Evolutionary conservation across 495 filamentous ascomycete species (phyloP), one percentile per base, ranked within the genome.

Genomic region (Penicillium nucicola): DNA sequence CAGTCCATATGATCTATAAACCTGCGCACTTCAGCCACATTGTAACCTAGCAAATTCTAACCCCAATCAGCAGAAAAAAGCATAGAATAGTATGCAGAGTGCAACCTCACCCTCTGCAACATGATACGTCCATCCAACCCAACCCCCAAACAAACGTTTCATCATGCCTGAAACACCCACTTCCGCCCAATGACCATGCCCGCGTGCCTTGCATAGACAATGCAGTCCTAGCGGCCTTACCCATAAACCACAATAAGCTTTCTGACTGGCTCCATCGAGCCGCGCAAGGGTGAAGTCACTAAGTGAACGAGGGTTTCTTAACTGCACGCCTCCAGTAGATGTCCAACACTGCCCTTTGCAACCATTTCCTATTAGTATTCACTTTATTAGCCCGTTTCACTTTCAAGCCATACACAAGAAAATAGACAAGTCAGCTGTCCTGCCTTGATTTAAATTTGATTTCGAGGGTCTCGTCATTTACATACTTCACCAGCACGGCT

Each of bases 171-270:
- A 50, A 55, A 40, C 47, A 36, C 28, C 19, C 15, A 43, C 18
- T 40, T 33, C 30, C 36, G 17, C 23, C 50, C 36, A 50, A 44
- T 38, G 19, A 48, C 53, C 34, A 17, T 8, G 4, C 34, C 11
- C 18, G 14, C 31, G 56, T 51, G 46, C 51, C 52, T 55, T 55
- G 52, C 45, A 50, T 39, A 2, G 39, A 17, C 28, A 19, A 32
- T 34, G 30, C 30, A 45, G 25, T 34, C 17, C 18, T 10, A 19
- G 30, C 17, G 19, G 17, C 17, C 28, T 17, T 18, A 13, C 30
- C 15, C 12, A 11, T 28, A 35, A 45, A 31, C 42, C 25, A 1
- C 4, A 5, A 31, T 23, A 48, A 33, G 46, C 46, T 33, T 48
- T 53, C 13, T 19, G 17, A 48, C 36, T 47, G 35, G 32, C 4